Evolutionary conservation across 306 rosid species (phyloP).

Genomic region (Alnus rubra): DNA sequence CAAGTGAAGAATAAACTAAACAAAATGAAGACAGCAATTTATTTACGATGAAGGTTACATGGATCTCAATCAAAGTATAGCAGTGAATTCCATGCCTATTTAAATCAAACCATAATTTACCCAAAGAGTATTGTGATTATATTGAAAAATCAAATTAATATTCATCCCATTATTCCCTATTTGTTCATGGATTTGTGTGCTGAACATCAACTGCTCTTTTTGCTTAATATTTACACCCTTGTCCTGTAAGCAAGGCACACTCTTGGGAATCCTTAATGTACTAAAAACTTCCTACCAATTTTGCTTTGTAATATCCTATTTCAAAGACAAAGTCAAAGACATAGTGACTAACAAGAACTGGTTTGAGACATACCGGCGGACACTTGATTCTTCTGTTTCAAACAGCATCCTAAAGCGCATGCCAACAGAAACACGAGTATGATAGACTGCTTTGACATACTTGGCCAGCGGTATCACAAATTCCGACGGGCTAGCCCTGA

Average conservation of each 20-base stretch:
- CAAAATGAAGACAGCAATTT: background rate
- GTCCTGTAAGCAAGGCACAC: background rate
- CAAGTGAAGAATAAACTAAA: constrained; percentile 10
- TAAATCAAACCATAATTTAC: constrained; percentile 7
- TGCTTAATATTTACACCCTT: background rate
- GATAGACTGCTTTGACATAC: constrained; percentile 92
- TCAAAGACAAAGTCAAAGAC: background rate
- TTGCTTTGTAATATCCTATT: background rate
- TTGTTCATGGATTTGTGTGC: background rate
- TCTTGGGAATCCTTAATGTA: background rate
- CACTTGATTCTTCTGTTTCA: constrained; percentile 99
- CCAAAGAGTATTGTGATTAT: background rate
- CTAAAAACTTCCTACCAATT: background rate
- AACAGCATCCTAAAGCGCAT: constrained; percentile 99
- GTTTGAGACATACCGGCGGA: constrained; percentile 66
- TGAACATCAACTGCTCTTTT: background rate
- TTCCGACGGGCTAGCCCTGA: constrained; percentile 96
- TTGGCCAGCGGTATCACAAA: constrained; percentile 88
- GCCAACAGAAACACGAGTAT: constrained; percentile 94
- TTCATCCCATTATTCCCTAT: background rate
- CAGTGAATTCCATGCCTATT: background rate
- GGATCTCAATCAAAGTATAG: constrained; percentile 16
- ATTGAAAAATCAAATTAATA: background rate
- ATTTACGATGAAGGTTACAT: background rate
- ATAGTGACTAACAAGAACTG: background rate